Base-by-base conservation (phyloP, 805 yeast species). In the Cyberlindnera subsufficiens region DNA sequence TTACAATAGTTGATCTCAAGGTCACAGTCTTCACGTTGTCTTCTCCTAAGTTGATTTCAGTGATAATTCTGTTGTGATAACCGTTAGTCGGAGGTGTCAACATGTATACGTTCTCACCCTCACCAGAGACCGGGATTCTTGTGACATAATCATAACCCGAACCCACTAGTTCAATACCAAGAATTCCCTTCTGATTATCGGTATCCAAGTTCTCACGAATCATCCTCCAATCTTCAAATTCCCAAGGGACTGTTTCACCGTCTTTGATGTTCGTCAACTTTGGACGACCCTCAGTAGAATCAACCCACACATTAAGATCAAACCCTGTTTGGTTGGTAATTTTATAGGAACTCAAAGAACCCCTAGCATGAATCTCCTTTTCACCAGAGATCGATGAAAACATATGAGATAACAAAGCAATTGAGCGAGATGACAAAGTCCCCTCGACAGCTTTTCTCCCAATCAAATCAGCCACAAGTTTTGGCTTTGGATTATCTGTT, bases 141-240 rank as follows among this genome's bases (percentile, higher is more conserved):
- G 71, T 60, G 1, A 83, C 57, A 1, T 71, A 68, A 6, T 73
- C 73, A 56, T 82, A 90, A 0, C 66, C 66, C 0, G 86, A 72
- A 32, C 69, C 80, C 3, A 75, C 35, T 19, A 90, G 61, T 35
- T 71, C 69, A n/a, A 90, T 69, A 0, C 85, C 88, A 27, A 91
- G 63, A 4, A 72, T 66, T 37, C 79, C 81, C n/a, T 69, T 70
- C 16, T 74, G 76, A 34, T 73, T 77, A 42, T 83, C 83, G 4
- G 83, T 76, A 47, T 77, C 81, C 43, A 90, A 66, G 42, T 80
- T 78, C 56, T 91, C 96, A 61, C 99, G 80, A 19, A 89, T 75
- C 27, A 73, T 72, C 47, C 86, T 72, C 97, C 98, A 93, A 58
- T 91, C 96, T 55, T 90, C 96, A 67, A 95, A 95, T 33, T 89